Percentiles rank a stretch among this genome's conserved stretches.
phyloP scores from a whole-genome alignment of 2,329 filamentous ascomycete species.

The Apiospora kogelbergensis region DNA sequence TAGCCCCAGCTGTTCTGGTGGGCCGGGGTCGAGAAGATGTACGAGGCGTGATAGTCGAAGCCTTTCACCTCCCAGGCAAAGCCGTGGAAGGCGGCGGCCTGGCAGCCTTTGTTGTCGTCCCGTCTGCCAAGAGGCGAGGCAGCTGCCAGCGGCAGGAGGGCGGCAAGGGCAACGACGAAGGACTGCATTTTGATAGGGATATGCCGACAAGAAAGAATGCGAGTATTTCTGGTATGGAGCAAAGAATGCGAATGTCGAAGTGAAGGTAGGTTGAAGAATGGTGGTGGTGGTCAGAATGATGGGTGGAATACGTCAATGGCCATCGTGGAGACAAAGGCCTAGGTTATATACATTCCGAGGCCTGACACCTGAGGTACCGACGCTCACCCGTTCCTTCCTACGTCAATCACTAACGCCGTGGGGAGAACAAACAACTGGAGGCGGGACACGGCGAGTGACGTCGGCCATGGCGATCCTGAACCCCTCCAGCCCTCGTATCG shows the following conservation, averaged over 20 bases:
- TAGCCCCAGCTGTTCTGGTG: constrained; percentile 44
- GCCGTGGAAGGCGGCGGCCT: constrained; percentile 29
- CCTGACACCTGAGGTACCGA: too few species aligned
- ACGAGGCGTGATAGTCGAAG: constrained; percentile 50
- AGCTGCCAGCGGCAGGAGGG: constrained; percentile 26
- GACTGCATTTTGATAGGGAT: constrained; percentile 23
- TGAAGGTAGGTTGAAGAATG: background rate
- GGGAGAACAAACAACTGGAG: background rate
- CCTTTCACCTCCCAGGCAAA: constrained; percentile 42
- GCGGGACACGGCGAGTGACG: background rate
- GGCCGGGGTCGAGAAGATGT: constrained; percentile 49
- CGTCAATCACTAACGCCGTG: background rate
- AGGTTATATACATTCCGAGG: background rate
- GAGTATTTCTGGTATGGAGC: background rate
- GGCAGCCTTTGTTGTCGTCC: constrained; percentile 31
- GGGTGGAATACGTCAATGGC: background rate
- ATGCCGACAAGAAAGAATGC: background rate
- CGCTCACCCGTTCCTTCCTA: background rate
- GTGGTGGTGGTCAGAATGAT: background rate
- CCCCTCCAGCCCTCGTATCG: background rate
- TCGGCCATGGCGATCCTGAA: background rate
- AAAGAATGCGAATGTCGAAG: background rate
- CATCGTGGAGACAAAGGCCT: background rate
- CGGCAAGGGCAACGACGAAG: constrained; percentile 25
- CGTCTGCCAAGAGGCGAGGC: constrained; percentile 26